These are phyloP conservation scores for Colletotrichum agaves DNA, from an alignment of 2,329 filamentous ascomycete species.

Conservation along the genomic window DNA sequence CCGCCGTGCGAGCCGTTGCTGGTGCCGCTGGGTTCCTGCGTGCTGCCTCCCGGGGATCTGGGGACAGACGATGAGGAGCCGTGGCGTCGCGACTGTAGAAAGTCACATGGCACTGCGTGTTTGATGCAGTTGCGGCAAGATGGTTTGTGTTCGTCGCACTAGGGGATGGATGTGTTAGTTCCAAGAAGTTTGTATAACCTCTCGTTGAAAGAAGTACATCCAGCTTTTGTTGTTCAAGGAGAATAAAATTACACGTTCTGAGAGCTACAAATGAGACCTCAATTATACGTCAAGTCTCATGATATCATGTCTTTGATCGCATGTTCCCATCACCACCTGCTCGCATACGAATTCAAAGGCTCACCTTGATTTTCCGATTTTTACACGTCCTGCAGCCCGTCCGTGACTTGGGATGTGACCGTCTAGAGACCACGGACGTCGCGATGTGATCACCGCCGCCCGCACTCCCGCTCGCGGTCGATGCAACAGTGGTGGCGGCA, in stretches of 20 bases:
- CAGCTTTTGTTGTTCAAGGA: no score
- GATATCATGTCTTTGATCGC: no score
- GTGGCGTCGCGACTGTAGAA: slow-evolving; percentile 38
- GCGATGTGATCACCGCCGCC: background rate
- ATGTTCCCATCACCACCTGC: no score
- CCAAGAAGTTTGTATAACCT: background rate
- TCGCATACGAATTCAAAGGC: background rate
- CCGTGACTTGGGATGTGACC: slow-evolving; percentile 66
- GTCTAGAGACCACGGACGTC: slow-evolving; percentile 49
- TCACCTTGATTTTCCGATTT: slow-evolving; percentile 60
- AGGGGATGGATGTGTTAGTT: background rate
- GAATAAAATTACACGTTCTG: no score
- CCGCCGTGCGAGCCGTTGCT: slow-evolving; percentile 4
- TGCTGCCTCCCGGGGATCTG: slow-evolving; percentile 21
- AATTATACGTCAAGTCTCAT: no score
- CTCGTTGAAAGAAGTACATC: no score
- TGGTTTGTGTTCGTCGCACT: slow-evolving; percentile 44
- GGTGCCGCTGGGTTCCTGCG: slow-evolving; percentile 8
- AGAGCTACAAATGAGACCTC: background rate
- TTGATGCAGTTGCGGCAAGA: slow-evolving; percentile 44
- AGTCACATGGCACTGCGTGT: slow-evolving; percentile 44
- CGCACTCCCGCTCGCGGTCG: background rate
- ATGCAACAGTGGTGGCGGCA: background rate
- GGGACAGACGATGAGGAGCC: slow-evolving; percentile 25
- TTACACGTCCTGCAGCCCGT: slow-evolving; percentile 66